Conservation (phyloP, 2,329 filamentous ascomycete species). For the Colletotrichum tropicicola region DNA sequence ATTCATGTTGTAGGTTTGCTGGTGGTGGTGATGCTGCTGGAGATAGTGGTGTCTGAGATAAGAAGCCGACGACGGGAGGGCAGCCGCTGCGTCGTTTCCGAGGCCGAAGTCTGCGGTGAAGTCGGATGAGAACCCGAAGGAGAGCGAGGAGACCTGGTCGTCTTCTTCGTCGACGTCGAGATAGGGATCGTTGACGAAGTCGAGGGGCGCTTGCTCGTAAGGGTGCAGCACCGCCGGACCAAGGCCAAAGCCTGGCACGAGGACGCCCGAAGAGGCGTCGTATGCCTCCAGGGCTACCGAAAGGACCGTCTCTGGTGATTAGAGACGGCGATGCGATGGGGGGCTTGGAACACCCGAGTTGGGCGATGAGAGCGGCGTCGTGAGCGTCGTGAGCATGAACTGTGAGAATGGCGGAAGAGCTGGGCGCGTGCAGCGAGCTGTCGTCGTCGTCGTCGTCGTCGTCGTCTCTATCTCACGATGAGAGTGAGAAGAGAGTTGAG, state of each 20-base stretch:
- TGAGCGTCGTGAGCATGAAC: constrained; percentile 19
- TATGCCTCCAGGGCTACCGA: constrained; percentile 46
- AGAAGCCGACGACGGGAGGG: constrained; percentile 5
- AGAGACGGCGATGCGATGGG: constrained; percentile 25
- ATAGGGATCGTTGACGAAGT: constrained; percentile 22
- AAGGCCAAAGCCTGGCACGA: constrained; percentile 44
- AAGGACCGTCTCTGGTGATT: constrained; percentile 32
- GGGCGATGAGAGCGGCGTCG: not conserved
- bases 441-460: not conserved
- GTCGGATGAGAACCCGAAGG: constrained; percentile 34
- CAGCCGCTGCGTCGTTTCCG: not conserved
- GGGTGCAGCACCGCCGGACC: constrained; percentile 41
- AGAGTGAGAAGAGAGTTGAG: not conserved
- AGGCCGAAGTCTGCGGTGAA: constrained; percentile 16
- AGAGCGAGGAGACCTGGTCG: constrained; percentile 33
- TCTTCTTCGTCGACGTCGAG: constrained; percentile 19
- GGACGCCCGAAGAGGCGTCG: constrained; percentile 40
- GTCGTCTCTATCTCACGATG: constrained; percentile 1
- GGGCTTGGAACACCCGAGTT: not conserved
- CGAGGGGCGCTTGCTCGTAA: constrained; percentile 29
- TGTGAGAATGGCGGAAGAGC: not conserved
- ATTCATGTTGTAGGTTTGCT: constrained; percentile 37
- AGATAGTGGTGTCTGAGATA: constrained; percentile 34
- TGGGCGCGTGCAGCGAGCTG: not conserved
- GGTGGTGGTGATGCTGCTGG: not conserved